Percentiles rank a stretch among this genome's conserved stretches.
phyloP scores from a whole-genome alignment of 1,139 yeast genomes.

The Kazachstania sp. region DNA sequence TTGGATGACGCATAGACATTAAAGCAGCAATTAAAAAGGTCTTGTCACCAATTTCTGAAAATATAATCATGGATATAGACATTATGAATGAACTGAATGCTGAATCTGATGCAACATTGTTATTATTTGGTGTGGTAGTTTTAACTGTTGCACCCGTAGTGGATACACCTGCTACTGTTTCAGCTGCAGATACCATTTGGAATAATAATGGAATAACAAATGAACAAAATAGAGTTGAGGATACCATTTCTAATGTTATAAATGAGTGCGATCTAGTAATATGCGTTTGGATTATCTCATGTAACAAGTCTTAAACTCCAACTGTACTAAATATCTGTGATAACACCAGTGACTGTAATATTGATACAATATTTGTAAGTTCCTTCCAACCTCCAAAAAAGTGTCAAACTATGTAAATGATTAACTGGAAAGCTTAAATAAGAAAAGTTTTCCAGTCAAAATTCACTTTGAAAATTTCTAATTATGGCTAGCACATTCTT shows the following conservation, averaged over 20 bases:
- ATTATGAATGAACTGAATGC: conserved; percentile 43
- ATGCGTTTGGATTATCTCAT: no score
- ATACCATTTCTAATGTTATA: not conserved
- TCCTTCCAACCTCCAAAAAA: no score
- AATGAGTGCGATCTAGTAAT: not conserved
- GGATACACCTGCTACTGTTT: not conserved
- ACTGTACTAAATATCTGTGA: no score
- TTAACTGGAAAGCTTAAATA: no score
- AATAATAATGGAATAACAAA: not conserved
- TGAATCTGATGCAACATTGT: not conserved
- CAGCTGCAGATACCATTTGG: not conserved
- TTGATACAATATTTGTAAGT: no score
- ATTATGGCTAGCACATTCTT: no score
- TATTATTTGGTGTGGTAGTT: not conserved
- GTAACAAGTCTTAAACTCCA: no score
- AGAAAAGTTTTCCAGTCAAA: no score
- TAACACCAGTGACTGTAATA: no score
- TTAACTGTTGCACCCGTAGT: not conserved
- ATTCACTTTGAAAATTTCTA: no score
- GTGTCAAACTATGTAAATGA: no score
- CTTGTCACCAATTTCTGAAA: conserved; percentile 94
- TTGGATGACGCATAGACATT: conserved; percentile 93
- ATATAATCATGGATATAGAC: conserved; percentile 78
- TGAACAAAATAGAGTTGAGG: not conserved
- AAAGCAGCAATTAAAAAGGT: conserved; percentile 93